phyloP scores from a whole-genome alignment of 257 asterid species.

The Osmanthus fragrans region DNA sequence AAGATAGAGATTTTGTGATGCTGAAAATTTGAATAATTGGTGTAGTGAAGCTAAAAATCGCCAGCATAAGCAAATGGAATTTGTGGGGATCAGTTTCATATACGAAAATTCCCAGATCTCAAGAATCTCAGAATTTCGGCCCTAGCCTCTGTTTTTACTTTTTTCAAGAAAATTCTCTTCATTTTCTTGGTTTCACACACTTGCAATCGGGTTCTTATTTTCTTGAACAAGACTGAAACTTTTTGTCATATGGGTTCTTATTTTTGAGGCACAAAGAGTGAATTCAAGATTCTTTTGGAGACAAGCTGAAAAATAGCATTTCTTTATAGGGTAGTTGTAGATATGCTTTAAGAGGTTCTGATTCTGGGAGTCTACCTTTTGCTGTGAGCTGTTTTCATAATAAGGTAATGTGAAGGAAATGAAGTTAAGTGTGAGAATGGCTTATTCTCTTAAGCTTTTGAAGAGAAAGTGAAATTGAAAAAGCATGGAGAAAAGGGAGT shows the following conservation, averaged over 20 bases:
- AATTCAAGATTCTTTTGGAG: slow-evolving; percentile 34
- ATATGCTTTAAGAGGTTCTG: slow-evolving; percentile 30
- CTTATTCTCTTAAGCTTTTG: slow-evolving; percentile 34
- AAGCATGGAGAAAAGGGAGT: slow-evolving; percentile 53
- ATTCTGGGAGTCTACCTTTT: slow-evolving; percentile 17
- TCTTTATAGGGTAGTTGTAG: slow-evolving; percentile 35
- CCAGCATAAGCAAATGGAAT: slow-evolving; percentile 42
- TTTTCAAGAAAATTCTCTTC: slow-evolving; percentile 44
- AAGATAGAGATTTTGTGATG: slow-evolving; percentile 24
- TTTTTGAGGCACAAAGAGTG: slow-evolving; percentile 13
- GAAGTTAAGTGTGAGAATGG: slow-evolving; percentile 23
- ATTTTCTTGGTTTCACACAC: slow-evolving; percentile 28
- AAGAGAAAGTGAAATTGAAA: slow-evolving; percentile 30
- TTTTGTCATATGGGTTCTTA: slow-evolving; percentile 36
- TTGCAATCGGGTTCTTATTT: neutral
- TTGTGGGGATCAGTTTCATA: slow-evolving; percentile 53
- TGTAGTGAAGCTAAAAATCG: slow-evolving; percentile 10
- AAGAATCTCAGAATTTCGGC: slow-evolving; percentile 54
- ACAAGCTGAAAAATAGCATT: slow-evolving; percentile 24
- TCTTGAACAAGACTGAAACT: slow-evolving; percentile 38
- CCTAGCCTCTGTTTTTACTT: slow-evolving; percentile 31
- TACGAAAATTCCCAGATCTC: slow-evolving; percentile 69
- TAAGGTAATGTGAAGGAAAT: slow-evolving; percentile 24
- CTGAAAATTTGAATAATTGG: slow-evolving; percentile 19
- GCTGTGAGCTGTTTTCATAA: slow-evolving; percentile 31